These are phyloP conservation scores for Chalciporus pseudorubinellus DNA, from an alignment of 768 basidiomycete species.

Conservation along the genomic window DNA sequence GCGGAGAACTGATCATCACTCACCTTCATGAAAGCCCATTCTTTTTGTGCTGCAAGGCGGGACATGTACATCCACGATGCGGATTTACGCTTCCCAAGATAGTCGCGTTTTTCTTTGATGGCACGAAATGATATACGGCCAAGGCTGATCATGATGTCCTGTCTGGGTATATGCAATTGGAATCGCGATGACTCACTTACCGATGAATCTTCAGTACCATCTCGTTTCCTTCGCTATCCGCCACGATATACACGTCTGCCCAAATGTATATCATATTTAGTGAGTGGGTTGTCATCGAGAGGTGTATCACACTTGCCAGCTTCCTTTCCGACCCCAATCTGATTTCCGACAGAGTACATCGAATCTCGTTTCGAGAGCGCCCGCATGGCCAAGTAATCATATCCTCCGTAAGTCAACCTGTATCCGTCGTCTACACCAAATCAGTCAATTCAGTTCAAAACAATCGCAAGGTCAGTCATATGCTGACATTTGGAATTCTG, in stretches of 20 bases:
- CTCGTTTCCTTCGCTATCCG: constrained; percentile 77
- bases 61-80: constrained; percentile 99
- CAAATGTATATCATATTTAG: constrained; percentile 4
- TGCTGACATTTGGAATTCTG: constrained; percentile 87
- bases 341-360: constrained; percentile 90
- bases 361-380: constrained; percentile 89
- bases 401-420: constrained; percentile 96
- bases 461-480: background rate
- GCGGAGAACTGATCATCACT: background rate
- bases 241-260: constrained; percentile 83
- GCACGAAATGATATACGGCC: constrained; percentile 97
- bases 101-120: constrained; percentile 96
- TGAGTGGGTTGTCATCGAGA: background rate
- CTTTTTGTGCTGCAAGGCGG: constrained; percentile 91
- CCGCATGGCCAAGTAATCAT: constrained; percentile 92
- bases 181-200: constrained; percentile 37
- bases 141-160: constrained; percentile 50
- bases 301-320: constrained; percentile 55
- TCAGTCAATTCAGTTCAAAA: constrained; percentile 4
- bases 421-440: constrained; percentile 84
- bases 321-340: constrained; percentile 98
- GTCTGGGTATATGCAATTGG: constrained; percentile 1
- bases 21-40: constrained; percentile 99
- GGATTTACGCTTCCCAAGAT: constrained; percentile 90
- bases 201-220: constrained; percentile 94